Evolutionary conservation across 176 grass and related monocot species (phyloP).

Genomic region (Tillandsia fasciculata): DNA sequence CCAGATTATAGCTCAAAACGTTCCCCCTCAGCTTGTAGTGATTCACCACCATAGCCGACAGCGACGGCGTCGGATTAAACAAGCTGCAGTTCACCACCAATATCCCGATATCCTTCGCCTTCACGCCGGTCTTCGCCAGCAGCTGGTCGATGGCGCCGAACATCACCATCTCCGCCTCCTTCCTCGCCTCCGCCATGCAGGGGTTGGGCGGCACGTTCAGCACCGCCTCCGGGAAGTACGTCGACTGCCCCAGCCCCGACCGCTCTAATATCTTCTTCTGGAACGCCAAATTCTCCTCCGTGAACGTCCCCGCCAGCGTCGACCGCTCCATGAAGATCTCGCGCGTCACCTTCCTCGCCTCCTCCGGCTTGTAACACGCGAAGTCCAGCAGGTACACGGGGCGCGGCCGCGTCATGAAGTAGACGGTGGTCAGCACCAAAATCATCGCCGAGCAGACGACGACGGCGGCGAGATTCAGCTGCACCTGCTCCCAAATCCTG

Average conservation of each 20-base stretch:
- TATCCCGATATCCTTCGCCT: slow-evolving; percentile 49
- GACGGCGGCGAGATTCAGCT: neutral
- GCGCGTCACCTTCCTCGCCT: slow-evolving; percentile 25
- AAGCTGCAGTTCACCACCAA: slow-evolving; percentile 78
- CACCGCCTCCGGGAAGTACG: slow-evolving; percentile 60
- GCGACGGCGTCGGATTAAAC: slow-evolving; percentile 75
- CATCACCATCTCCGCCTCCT: slow-evolving; percentile 79
- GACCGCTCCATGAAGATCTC: slow-evolving; percentile 71
- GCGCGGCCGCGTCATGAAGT: slow-evolving; percentile 32
- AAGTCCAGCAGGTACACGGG: slow-evolving; percentile 54
- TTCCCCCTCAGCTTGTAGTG: slow-evolving; percentile 76
- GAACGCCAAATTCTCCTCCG: slow-evolving; percentile 59
- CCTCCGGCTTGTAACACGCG: slow-evolving; percentile 31
- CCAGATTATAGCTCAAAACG: slow-evolving; percentile 68
- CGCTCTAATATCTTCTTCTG: slow-evolving; percentile 72
- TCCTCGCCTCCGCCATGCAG: slow-evolving; percentile 86
- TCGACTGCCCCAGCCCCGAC: slow-evolving; percentile 52
- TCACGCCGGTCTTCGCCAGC: slow-evolving; percentile 52
- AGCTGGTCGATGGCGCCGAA: slow-evolving; percentile 70
- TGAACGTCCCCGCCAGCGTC: slow-evolving; percentile 26
- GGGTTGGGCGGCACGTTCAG: slow-evolving; percentile 55
- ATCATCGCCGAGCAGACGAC: neutral
- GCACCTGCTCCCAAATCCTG: neutral
- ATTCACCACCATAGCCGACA: slow-evolving; percentile 77
- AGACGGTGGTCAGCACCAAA: neutral